These are phyloP conservation scores for Nicotiana rustica DNA, from an alignment of 305 asterid genomes.

Conservation along the genomic window DNA sequence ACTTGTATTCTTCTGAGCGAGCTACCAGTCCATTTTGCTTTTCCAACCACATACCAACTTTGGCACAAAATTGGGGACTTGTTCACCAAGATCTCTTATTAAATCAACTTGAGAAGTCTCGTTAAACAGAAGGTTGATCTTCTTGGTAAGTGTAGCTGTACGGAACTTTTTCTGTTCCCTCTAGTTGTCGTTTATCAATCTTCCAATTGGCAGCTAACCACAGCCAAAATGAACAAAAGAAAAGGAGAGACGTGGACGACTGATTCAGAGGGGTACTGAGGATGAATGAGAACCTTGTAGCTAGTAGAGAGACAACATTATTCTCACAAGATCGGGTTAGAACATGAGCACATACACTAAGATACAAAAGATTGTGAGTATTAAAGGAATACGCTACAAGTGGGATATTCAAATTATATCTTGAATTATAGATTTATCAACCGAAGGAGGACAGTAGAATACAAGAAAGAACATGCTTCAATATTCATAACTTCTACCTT, in stretches of 20 bases:
- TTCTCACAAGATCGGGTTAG: neutral
- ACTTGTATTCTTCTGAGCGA: neutral
- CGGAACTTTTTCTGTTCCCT: neutral
- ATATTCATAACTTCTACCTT: slow-evolving; percentile 12
- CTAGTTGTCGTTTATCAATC: neutral
- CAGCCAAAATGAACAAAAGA: slow-evolving; percentile 2
- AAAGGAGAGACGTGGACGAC: neutral
- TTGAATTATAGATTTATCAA: neutral
- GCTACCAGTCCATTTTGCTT: neutral
- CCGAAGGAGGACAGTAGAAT: neutral
- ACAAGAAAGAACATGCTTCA: neutral
- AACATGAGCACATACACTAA: slow-evolving; percentile 1
- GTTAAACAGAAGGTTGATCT: neutral
- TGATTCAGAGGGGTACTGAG: slow-evolving; percentile 19
- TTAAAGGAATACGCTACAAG: neutral
- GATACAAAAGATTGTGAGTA: neutral
- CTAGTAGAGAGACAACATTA: neutral
- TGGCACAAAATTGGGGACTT: neutral
- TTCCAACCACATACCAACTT: neutral
- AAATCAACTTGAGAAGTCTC: neutral
- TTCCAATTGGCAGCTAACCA: slow-evolving; percentile 22
- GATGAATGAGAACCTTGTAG: slow-evolving; percentile 9
- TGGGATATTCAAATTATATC: neutral
- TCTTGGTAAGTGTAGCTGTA: neutral
- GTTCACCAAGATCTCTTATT: neutral